These are phyloP conservation scores for Camptophora hylomeconis DNA, from an alignment of 2,329 filamentous ascomycete genomes.

Conservation along the genomic window DNA sequence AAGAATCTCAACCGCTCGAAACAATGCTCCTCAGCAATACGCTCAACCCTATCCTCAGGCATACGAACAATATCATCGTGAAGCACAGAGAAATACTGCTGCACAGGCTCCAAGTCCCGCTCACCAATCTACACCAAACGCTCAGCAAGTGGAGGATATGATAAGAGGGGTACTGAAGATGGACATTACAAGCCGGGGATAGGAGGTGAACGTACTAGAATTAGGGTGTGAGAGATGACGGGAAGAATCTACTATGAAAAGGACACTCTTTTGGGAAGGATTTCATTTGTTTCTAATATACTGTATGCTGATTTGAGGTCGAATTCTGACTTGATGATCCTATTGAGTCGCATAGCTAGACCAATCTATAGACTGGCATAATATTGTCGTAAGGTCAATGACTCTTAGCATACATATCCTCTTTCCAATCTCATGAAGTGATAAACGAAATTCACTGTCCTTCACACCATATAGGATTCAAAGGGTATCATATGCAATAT, in stretches of 20 bases:
- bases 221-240: background rate
- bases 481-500: no score
- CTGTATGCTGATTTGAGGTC: no score
- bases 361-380: no score
- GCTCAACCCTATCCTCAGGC: constrained; percentile 5
- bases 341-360: no score
- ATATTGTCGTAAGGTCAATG: no score
- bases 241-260: background rate
- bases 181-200: constrained; percentile 10
- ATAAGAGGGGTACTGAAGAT: constrained; percentile 35
- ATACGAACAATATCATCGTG: constrained; percentile 7
- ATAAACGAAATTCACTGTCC: no score
- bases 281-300: constrained; percentile 1
- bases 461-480: no score
- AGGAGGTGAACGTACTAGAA: background rate
- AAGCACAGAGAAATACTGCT: constrained; percentile 3
- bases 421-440: no score
- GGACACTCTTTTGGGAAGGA: constrained; percentile 1
- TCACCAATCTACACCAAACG: constrained; percentile 22
- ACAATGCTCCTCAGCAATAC: constrained; percentile 3
- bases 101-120: constrained; percentile 16
- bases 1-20: constrained; percentile 11
- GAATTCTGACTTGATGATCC: no score
- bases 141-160: constrained; percentile 35
- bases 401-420: no score